phyloP scores from a whole-genome alignment of 2,329 filamentous ascomycete species.

The Dactylella cylindrospora region DNA sequence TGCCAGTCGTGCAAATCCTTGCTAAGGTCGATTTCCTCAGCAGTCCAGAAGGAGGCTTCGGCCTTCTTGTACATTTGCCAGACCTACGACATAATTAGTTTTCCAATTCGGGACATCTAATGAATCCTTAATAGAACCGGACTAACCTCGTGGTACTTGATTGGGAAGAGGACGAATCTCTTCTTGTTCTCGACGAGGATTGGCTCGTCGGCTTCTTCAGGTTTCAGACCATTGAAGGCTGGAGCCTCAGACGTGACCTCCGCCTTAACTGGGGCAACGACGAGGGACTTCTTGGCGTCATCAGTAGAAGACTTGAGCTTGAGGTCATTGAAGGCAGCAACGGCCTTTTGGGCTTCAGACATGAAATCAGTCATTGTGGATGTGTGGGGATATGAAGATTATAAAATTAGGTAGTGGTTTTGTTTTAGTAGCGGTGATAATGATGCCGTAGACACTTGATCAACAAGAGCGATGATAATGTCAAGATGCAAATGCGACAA shows the following conservation, averaged over 20 bases:
- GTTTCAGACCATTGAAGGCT: conserved; percentile 57
- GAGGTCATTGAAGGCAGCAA: conserved; percentile 79
- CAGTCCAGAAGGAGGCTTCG: conserved; percentile 99
- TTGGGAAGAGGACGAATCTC: conserved; percentile 96
- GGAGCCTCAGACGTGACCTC: conserved; percentile 57
- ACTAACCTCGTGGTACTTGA: conserved; percentile 98
- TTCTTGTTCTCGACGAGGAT: conserved; percentile 92
- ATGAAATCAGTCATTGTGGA: conserved; percentile 36
- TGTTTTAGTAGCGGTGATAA: too few relatives aligned
- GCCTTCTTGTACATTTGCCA: conserved; percentile 99
- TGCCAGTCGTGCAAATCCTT: conserved; percentile 99
- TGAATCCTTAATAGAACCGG: conserved; percentile 36
- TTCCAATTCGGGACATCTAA: conserved; percentile 27
- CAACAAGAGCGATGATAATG: conserved; percentile 9
- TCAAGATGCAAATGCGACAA: background rate
- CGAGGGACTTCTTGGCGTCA: conserved; percentile 71
- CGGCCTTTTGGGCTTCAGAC: conserved; percentile 63
- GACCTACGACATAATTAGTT: conserved; percentile 62
- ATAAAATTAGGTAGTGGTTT: too few relatives aligned
- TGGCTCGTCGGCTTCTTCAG: conserved; percentile 79
- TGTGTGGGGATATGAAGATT: background rate
- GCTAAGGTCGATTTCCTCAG: conserved; percentile 97
- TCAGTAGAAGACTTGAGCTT: conserved; percentile 86
- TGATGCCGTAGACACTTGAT: too few relatives aligned
- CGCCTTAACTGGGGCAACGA: conserved; percentile 61